phyloP scores from a whole-genome alignment of 345 rosid genomes.

The Citrus sp. region DNA sequence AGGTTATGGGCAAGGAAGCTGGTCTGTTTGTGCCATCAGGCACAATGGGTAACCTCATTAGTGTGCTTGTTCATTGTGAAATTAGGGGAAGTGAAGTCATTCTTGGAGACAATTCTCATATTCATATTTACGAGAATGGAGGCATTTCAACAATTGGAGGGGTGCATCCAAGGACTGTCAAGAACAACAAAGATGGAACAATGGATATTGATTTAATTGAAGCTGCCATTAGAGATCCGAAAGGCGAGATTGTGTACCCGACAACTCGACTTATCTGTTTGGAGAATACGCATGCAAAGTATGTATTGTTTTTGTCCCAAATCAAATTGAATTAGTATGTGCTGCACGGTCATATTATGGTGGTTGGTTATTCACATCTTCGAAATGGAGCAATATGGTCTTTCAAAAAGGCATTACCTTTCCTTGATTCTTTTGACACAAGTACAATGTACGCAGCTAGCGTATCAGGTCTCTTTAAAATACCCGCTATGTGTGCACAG shows the following conservation, averaged over 20 bases:
- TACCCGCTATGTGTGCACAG: neutral
- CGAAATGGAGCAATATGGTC: neutral
- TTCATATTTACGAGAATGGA: constrained; percentile 81
- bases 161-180: constrained; percentile 78
- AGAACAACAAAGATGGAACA: constrained; percentile 78
- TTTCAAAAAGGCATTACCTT: neutral
- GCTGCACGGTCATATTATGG: neutral
- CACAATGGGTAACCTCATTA: constrained; percentile 90
- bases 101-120: constrained; percentile 81
- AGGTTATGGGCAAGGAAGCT: constrained; percentile 78
- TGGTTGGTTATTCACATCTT: neutral
- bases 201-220: constrained; percentile 71
- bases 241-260: constrained; percentile 69
- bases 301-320: constrained; percentile 15
- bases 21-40: constrained; percentile 92
- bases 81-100: constrained; percentile 91
- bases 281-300: constrained; percentile 95
- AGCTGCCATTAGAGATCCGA: constrained; percentile 68
- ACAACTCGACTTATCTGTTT: constrained; percentile 88
- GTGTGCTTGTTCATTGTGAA: constrained; percentile 89
- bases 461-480: neutral
- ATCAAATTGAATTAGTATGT: neutral
- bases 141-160: constrained; percentile 87
- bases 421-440: neutral
- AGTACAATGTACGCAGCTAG: neutral